Percentiles rank a stretch among this genome's conserved stretches.
Evolutionary conservation across 2,329 filamentous ascomycete species (phyloP).

Genomic region (Scleromitrula shiraiana): DNA sequence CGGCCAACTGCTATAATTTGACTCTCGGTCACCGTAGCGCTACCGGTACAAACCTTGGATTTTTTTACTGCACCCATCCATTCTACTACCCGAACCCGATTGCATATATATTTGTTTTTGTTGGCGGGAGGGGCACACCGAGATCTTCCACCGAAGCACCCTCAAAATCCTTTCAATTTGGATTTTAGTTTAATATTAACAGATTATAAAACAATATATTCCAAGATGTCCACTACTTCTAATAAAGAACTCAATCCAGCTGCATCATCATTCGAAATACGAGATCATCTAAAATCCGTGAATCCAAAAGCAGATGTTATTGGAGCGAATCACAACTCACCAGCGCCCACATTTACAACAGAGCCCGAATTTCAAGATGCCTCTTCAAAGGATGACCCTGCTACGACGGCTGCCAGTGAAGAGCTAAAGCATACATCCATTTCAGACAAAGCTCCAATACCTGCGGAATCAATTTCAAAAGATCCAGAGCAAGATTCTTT

Average conservation of each 20-base stretch:
- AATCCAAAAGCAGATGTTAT: slow-evolving; percentile 17
- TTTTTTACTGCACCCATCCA: no score
- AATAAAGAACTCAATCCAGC: slow-evolving; percentile 15
- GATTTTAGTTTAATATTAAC: background rate
- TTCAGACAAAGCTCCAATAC: slow-evolving; percentile 38
- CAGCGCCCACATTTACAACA: slow-evolving; percentile 17
- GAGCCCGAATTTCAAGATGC: slow-evolving; percentile 16
- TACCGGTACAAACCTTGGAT: no score
- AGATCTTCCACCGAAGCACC: background rate
- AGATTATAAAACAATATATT: background rate
- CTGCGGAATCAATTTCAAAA: slow-evolving; percentile 47
- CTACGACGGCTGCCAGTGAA: slow-evolving; percentile 54
- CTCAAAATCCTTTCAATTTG: background rate
- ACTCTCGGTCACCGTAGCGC: no score
- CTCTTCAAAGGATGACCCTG: slow-evolving; percentile 44
- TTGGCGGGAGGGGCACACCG: background rate
- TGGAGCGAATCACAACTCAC: slow-evolving; percentile 23
- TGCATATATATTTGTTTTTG: background rate
- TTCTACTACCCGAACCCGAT: no score
- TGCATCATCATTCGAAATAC: slow-evolving; percentile 8
- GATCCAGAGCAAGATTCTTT: slow-evolving; percentile 22
- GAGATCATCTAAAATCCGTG: slow-evolving; percentile 9
- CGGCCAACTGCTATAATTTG: no score
- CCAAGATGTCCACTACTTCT: slow-evolving; percentile 18
- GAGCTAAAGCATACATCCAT: slow-evolving; percentile 58